These are phyloP conservation scores for Suhomyces ambrosiae DNA, from an alignment of 1,139 yeast species.

Conservation along the genomic window DNA sequence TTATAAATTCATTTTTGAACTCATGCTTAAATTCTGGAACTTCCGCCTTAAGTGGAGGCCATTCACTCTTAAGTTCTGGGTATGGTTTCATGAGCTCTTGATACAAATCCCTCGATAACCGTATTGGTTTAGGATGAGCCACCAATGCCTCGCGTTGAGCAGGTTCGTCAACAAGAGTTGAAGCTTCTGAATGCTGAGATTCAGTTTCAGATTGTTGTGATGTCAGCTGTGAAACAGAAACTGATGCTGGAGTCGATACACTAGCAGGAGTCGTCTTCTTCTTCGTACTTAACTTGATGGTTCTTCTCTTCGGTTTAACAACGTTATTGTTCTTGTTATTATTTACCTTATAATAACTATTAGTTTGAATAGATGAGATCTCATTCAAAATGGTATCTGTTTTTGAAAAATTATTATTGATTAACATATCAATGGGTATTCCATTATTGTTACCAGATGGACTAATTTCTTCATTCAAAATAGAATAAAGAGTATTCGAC, in stretches of 20 bases:
- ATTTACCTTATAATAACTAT: conserved; percentile 38
- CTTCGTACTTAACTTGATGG: conserved; percentile 39
- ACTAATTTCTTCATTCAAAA: conserved; percentile 20
- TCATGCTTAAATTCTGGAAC: conserved; percentile 7
- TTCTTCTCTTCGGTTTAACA: conserved; percentile 51
- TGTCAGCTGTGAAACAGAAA: conserved; percentile 5
- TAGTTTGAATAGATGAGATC: conserved; percentile 51
- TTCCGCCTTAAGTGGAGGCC: conserved; percentile 2
- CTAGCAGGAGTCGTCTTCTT: conserved; percentile 16
- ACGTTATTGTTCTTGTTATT: conserved; percentile 30
- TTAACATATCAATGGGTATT: conserved; percentile 41
- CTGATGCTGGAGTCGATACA: conserved; percentile 4
- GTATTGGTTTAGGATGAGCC: conserved; percentile 32
- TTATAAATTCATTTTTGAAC: conserved; percentile 6
- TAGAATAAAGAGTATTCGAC: conserved; percentile 38
- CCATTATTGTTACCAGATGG: conserved; percentile 28
- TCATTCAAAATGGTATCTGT: conserved; percentile 44
- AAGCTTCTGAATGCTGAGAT: conserved; percentile 14
- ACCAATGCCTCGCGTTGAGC: conserved; percentile 12
- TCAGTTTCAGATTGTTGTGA: conserved; percentile 8
- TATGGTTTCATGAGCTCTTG: conserved; percentile 16
- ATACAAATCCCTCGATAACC: conserved; percentile 21
- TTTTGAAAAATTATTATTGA: conserved; percentile 30
- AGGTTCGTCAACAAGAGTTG: conserved; percentile 19
- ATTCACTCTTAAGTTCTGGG: conserved; percentile 7